Conservation (phyloP, 192 early-diverging fungal species). For the Cetraspora pellucida region DNA sequence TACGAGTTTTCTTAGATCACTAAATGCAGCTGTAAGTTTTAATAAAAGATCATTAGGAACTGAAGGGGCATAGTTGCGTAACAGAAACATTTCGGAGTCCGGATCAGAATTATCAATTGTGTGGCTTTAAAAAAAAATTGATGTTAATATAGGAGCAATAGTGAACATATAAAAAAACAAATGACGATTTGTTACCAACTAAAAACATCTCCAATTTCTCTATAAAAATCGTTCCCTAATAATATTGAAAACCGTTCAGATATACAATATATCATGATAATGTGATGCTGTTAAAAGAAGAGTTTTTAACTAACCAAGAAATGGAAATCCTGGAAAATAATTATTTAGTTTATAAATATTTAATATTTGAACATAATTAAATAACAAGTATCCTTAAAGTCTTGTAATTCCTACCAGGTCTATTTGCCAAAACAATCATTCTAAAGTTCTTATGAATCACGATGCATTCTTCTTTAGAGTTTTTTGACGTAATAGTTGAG, state of each 20-base stretch:
- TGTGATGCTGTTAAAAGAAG: no score
- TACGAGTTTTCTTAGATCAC: constrained; percentile 67
- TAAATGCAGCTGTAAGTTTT: constrained; percentile 71
- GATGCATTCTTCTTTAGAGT: constrained; percentile 49
- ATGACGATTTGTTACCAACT: constrained; percentile 40
- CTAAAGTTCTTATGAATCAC: constrained; percentile 70
- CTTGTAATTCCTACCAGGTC: constrained; percentile 55
- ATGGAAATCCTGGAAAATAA: constrained; percentile 38
- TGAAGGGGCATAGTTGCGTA: constrained; percentile 70
- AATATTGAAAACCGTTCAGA: constrained; percentile 46
- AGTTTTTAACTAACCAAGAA: constrained; percentile 32
- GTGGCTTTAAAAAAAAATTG: constrained; percentile 38
- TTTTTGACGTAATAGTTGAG: constrained; percentile 48
- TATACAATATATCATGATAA: no score
- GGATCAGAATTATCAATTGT: constrained; percentile 80
- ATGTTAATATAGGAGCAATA: not conserved
- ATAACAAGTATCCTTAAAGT: no score
- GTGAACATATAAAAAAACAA: not conserved
- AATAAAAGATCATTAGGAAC: constrained; percentile 67
- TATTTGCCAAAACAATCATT: constrained; percentile 83
- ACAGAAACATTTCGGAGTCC: constrained; percentile 70
- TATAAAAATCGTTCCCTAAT: constrained; percentile 82
- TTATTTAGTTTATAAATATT: not conserved
- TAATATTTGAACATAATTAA: no score
- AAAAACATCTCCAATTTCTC: constrained; percentile 79